phyloP scores from a whole-genome alignment of 2,329 filamentous ascomycete genomes.

The Cladorrhinum sp. region DNA sequence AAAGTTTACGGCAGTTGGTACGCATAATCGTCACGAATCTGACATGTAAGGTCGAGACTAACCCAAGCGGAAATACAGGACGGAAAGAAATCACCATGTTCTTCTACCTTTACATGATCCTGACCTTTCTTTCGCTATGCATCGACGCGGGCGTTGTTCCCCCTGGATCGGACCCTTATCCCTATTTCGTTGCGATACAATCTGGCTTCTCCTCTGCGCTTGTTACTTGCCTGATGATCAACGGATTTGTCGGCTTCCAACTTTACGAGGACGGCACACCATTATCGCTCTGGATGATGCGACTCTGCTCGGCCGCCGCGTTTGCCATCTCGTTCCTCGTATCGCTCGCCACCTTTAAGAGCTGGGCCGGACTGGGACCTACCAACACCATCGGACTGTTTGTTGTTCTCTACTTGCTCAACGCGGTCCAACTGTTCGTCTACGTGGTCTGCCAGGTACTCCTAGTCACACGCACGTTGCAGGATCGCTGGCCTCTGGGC shows the following conservation, averaged over 20 bases:
- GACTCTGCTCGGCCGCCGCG: slow-evolving; percentile 72
- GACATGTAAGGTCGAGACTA: slow-evolving; percentile 1
- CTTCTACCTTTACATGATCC: slow-evolving; percentile 93
- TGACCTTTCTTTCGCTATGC: slow-evolving; percentile 83
- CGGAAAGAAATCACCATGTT: slow-evolving; percentile 76
- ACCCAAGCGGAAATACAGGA: slow-evolving; percentile 37
- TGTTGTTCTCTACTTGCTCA: slow-evolving; percentile 86
- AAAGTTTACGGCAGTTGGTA: slow-evolving; percentile 97
- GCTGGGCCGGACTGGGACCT: slow-evolving; percentile 80
- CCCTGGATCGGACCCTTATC: slow-evolving; percentile 73
- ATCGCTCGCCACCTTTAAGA: slow-evolving; percentile 87
- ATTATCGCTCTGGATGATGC: slow-evolving; percentile 88
- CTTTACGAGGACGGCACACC: slow-evolving; percentile 96
- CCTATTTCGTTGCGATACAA: slow-evolving; percentile 89
- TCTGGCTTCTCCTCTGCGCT: slow-evolving; percentile 81
- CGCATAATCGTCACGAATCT: slow-evolving; percentile 32
- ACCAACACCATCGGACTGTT: slow-evolving; percentile 87
- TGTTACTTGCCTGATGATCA: slow-evolving; percentile 87
- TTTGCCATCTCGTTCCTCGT: slow-evolving; percentile 86
- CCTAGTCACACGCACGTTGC: slow-evolving; percentile 82
- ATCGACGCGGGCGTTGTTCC: slow-evolving; percentile 92
- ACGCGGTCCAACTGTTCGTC: slow-evolving; percentile 78
- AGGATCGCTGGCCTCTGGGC: slow-evolving; percentile 92
- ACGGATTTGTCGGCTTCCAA: slow-evolving; percentile 97
- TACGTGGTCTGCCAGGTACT: slow-evolving; percentile 87